phyloP scores from a whole-genome alignment of 345 rosid species.

The Citrus sinensis region DVS_A1.0 CM039167.1:23523001-23523500 shows the following conservation, averaged over 20 bases:
- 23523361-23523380: too few species aligned
- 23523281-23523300: not conserved
- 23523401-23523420: not conserved
- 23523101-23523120: not conserved
- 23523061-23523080: not conserved
- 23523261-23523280: not conserved
- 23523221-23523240: not conserved
- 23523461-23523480: not conserved
- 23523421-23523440: not conserved
- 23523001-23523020: slow-evolving; percentile 63
- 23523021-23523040: slow-evolving; percentile 91
- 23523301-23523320: not conserved
- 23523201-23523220: not conserved
- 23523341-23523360: not conserved
- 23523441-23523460: not conserved
- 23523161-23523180: not conserved
- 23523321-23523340: not conserved
- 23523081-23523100: not conserved
- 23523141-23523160: not conserved
- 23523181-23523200: not conserved
- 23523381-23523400: not conserved
- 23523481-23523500: not conserved
- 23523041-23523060: slow-evolving; percentile 36
- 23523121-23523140: not conserved
- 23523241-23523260: not conserved